Evolutionary conservation across 768 basidiomycete genomes (phyloP), one percentile per base, ranked within the genome.

Genomic region (Termitomyces sp.): DNA sequence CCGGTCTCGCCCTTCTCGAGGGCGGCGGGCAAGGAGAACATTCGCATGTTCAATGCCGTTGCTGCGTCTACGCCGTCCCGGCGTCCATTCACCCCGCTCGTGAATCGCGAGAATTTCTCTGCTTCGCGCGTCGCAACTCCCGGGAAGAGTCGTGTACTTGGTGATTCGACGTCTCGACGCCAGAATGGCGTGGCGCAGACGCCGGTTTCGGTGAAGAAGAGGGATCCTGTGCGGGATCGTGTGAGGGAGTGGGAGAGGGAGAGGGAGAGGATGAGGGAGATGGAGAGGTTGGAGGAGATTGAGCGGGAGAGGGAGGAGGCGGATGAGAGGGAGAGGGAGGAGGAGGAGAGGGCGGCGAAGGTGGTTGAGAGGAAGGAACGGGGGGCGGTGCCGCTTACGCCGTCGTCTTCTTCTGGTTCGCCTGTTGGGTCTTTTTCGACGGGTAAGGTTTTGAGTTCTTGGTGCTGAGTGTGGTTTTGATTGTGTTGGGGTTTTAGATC

Each of bases 241-340:
- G 85, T 90, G 62, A 77, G 77, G 62, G 88, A 90, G 63, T 91
- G 89, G n/a, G n/a, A n/a, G 65, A 73, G 68, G 42, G 75, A 72
- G 65, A 70, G 57, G 66, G 74, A 73, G 29, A 29, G 29, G 29
- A 29, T 3, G 29, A 29, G 29, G 6, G 29, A 6, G 29, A 3
- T 29, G 6, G 29, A n/a, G 29, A 29, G 29, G 29, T 29, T 29
- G 29, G 29, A 3, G 6, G 67, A 67, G n/a, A n/a, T n/a, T n/a
- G n/a, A n/a, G n/a, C n/a, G n/a, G n/a, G n/a, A n/a, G 70, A 73
- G 65, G 49, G 67, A 67, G 56, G 66, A 60, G 64, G 69, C 4
- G 34, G 34, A 12, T 36, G 34, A 13, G 2, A 15, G 33, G 1
- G 9, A 13, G 29, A 29, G 62, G 61, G 69, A 68, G 55, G 73